These are phyloP conservation scores for Zizania latifolia DNA, from an alignment of 176 grass and related monocot genomes.

Conservation along the genomic window DNA sequence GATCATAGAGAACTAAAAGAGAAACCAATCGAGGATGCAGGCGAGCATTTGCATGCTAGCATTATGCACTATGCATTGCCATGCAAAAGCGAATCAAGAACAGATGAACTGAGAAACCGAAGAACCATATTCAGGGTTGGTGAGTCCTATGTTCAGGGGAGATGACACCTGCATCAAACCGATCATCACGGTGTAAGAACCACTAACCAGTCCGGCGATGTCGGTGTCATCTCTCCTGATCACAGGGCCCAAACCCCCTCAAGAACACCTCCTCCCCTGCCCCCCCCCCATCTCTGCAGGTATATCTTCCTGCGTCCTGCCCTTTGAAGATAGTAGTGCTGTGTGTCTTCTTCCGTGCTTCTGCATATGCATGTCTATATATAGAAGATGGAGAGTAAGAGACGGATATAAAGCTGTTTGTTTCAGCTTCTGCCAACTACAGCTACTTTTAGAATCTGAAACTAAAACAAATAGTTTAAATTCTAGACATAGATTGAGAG, in stretches of 20 bases:
- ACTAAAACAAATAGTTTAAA: too few species aligned
- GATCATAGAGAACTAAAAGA: not conserved
- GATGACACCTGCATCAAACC: constrained; percentile 40
- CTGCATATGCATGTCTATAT: not conserved
- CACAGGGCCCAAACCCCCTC: constrained; percentile 29
- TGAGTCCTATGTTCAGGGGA: constrained; percentile 37
- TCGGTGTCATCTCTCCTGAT: constrained; percentile 77
- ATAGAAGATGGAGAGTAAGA: constrained; percentile 13
- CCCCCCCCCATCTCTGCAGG: not conserved
- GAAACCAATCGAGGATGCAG: not conserved
- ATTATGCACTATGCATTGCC: not conserved
- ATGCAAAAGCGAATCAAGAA: not conserved
- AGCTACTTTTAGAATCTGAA: too few species aligned
- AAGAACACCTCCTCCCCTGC: not conserved
- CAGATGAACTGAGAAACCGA: not conserved
- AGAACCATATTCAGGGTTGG: not conserved
- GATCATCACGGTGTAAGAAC: not conserved
- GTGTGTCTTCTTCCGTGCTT: not conserved
- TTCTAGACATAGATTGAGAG: too few species aligned
- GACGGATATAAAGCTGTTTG: too few species aligned
- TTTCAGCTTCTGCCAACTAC: too few species aligned
- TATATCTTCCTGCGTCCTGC: not conserved
- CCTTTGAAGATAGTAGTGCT: not conserved
- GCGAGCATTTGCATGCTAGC: not conserved
- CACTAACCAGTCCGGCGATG: not conserved